These are phyloP conservation scores for Sporothrix brunneoviolacea DNA, from an alignment of 2,329 filamentous ascomycete genomes.

Conservation along the genomic window DNA sequence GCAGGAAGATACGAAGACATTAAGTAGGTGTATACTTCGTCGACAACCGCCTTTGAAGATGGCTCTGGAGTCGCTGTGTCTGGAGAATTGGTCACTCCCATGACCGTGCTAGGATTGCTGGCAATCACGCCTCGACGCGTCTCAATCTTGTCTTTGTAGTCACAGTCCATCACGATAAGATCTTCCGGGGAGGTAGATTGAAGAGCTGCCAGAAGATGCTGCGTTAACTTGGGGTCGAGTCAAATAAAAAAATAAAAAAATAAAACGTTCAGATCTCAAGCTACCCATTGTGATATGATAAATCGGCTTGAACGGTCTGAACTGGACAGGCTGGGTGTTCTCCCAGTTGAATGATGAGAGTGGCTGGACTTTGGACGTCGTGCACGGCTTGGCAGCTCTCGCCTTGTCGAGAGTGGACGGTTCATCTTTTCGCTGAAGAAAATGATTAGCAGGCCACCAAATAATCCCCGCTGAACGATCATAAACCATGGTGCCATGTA, in stretches of 20 bases:
- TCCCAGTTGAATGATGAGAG: slow-evolving; percentile 34
- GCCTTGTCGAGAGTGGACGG: too few species aligned
- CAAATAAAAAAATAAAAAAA: not conserved
- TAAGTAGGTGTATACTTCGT: slow-evolving; percentile 10
- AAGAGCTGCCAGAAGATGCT: slow-evolving; percentile 31
- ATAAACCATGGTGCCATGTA: too few species aligned
- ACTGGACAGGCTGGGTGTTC: slow-evolving; percentile 29
- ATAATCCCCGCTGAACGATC: too few species aligned
- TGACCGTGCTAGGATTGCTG: slow-evolving; percentile 32
- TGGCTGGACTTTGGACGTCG: too few species aligned
- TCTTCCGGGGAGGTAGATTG: slow-evolving; percentile 38
- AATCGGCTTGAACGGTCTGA: slow-evolving; percentile 44
- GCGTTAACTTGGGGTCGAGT: not conserved
- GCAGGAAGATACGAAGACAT: slow-evolving; percentile 9
- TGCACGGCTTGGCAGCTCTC: too few species aligned
- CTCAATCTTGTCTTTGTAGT: slow-evolving; percentile 40
- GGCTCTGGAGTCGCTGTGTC: not conserved
- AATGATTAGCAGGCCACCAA: too few species aligned
- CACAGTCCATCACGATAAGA: slow-evolving; percentile 45
- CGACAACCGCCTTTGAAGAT: slow-evolving; percentile 34
- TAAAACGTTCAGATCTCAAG: not conserved
- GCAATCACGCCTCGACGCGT: slow-evolving; percentile 33
- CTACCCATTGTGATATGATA: slow-evolving; percentile 51
- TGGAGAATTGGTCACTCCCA: slow-evolving; percentile 33
- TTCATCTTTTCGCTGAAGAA: too few species aligned